phyloP scores from a whole-genome alignment of 176 grass and related monocot species.

The Oryza nivara region DNA sequence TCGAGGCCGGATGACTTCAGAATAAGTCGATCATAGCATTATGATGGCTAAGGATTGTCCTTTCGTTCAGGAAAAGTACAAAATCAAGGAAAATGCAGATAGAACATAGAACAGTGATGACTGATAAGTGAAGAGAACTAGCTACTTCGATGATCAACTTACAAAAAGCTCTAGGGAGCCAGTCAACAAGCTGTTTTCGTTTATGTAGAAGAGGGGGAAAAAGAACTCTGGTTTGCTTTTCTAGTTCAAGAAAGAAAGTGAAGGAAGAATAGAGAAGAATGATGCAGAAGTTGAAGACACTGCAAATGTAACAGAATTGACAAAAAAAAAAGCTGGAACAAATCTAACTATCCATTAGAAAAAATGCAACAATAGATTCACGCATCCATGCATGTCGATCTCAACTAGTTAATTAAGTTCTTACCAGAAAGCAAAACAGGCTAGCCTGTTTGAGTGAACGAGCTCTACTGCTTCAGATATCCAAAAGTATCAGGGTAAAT shows the following conservation, averaged over 20 bases:
- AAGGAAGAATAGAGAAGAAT: background rate
- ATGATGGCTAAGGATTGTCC: too few species aligned
- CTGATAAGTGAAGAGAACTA: background rate
- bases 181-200: background rate
- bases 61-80: too few species aligned
- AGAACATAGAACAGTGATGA: constrained; percentile 5
- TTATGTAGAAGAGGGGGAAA: background rate
- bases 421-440: constrained; percentile 17
- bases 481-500: background rate
- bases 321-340: background rate
- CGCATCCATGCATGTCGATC: constrained; percentile 29
- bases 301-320: background rate
- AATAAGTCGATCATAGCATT: too few species aligned
- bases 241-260: background rate
- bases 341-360: background rate
- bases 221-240: background rate
- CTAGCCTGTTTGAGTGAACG: constrained; percentile 21
- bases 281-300: background rate
- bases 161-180: background rate
- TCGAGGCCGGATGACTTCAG: too few species aligned
- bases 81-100: background rate
- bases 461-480: constrained; percentile 7
- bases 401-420: background rate
- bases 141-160: background rate
- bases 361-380: constrained; percentile 2